A percentile compares a stretch with the other conserved stretches of the same genome.
These are phyloP conservation scores for Verticillium dahliae DNA, from an alignment of 2,329 filamentous ascomycete genomes.

Conservation along the genomic window DNA sequence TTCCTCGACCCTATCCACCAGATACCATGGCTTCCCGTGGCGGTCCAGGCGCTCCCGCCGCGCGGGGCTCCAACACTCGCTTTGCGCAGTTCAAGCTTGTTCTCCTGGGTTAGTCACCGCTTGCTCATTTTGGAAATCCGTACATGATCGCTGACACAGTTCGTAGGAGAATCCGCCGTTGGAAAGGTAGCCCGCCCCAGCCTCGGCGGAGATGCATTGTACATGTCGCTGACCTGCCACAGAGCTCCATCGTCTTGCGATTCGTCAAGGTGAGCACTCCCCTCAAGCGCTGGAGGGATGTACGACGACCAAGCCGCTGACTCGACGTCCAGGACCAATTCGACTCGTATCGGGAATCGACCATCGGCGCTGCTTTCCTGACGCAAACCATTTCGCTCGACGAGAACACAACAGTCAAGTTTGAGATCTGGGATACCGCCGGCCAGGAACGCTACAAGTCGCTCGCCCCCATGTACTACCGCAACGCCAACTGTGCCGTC, in stretches of 20 bases:
- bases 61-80: conserved; percentile 65
- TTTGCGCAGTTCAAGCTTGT: conserved; percentile 99
- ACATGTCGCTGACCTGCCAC: conserved; percentile 1
- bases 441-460: conserved; percentile 99
- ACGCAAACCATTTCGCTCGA: conserved; percentile 98
- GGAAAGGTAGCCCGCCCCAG: conserved; percentile 67
- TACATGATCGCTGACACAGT: conserved; percentile 27
- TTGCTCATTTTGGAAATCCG: neutral
- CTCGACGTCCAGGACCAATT: conserved; percentile 78
- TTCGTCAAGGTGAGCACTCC: conserved; percentile 81
- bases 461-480: conserved; percentile 97
- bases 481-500: conserved; percentile 98
- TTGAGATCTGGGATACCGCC: conserved; percentile 99
- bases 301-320: neutral
- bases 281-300: neutral
- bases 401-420: conserved; percentile 97
- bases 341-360: conserved; percentile 93
- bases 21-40: conserved; percentile 76
- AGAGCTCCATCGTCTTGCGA: conserved; percentile 96
- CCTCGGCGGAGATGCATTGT: neutral
- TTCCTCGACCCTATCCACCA: conserved; percentile 21
- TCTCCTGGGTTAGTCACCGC: conserved; percentile 66
- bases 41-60: conserved; percentile 44
- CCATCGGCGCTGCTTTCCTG: conserved; percentile 95
- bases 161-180: conserved; percentile 88